Base-by-base conservation (phyloP, 345 rosid species). In the Physaria fendleri region DNA sequence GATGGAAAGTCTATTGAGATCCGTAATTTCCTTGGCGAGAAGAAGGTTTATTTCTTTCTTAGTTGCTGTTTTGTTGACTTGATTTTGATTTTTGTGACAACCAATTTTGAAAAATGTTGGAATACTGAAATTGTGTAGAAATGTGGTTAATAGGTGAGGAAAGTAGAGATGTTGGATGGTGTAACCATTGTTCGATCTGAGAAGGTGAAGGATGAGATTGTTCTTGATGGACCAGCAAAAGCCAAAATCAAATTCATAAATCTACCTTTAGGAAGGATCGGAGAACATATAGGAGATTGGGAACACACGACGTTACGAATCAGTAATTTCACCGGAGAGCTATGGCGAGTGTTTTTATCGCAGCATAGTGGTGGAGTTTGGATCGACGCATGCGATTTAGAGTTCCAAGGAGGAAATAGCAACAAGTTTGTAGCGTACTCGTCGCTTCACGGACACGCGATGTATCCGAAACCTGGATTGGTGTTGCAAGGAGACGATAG, bases 241-340 rank as follows among this genome's bases (percentile, higher is more conserved):
- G 95, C 84, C 4, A 84, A 92, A 11, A 76, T 88, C n/a, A 79
- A 74, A 59, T 38, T 82, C 62, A 10, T 92, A 23, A 71, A 75
- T 8, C 34, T 86, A 3, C 48, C 81, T 0, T 16, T 88, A 15
- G 93, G 95, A 20, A 82, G 41, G 62, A 77, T 91, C 49, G 98
- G 96, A 5, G 80, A 85, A 55, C 98, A 91, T 47, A 74, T 87
- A 4, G 96, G 98, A 0, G 96, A 92, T 5, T 92, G 96, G 98
- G 98, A 92, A 78, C 96, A 88, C 48, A 47, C 77, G 51, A 84
- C 96, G 30, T 61, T 92, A 18, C 65, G 96, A 52, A 49, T 88
- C 17, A 92, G 93, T 77, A 92, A 92, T 45, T 86, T 92, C 64
- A 78, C 44, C 24, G 95, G 93, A 5, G 79, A 80, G 77, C 71